phyloP scores from a whole-genome alignment of 345 rosid genomes.

The Hypericum perforatum region DNA sequence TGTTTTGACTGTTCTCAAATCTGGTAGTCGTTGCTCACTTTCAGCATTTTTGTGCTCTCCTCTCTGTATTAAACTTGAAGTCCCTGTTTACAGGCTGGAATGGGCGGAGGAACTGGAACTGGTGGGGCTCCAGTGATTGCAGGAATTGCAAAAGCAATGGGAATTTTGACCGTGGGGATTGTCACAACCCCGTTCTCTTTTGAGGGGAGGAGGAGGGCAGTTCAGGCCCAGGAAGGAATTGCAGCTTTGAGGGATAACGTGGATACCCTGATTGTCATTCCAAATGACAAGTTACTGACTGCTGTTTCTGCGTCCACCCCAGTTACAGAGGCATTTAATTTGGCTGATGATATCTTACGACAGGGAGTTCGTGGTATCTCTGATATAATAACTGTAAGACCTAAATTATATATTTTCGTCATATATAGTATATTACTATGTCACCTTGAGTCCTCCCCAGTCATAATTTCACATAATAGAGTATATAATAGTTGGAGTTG shows the following conservation, averaged over 20 bases:
- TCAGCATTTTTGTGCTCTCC: too few relatives aligned
- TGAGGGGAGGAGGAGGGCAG: slow-evolving; percentile 87
- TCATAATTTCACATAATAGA: too few relatives aligned
- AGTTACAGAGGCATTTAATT: slow-evolving; percentile 92
- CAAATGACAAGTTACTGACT: slow-evolving; percentile 89
- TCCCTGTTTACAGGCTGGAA: slow-evolving; percentile 63
- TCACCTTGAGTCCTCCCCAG: too few relatives aligned
- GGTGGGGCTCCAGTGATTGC: slow-evolving; percentile 97
- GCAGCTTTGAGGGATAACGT: slow-evolving; percentile 86
- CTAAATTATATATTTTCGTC: too few relatives aligned
- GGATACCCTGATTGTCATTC: slow-evolving; percentile 93
- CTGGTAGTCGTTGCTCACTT: too few relatives aligned
- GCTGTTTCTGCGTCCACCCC: slow-evolving; percentile 88
- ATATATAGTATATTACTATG: too few relatives aligned
- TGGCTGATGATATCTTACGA: slow-evolving; percentile 93
- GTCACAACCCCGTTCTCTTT: slow-evolving; percentile 96
- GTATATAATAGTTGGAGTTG: too few relatives aligned
- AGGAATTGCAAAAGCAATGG: slow-evolving; percentile 89
- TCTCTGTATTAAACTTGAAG: not conserved
- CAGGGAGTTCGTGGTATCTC: slow-evolving; percentile 99
- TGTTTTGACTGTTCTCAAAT: too few relatives aligned
- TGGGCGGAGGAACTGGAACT: slow-evolving; percentile 99
- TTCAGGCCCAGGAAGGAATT: slow-evolving; percentile 97
- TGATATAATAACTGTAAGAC: slow-evolving; percentile 75
- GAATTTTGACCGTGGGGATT: slow-evolving; percentile 91